Base-by-base conservation (phyloP, 1,284 basidiomycete genomes). In the Macrocybe sp. region DNA sequence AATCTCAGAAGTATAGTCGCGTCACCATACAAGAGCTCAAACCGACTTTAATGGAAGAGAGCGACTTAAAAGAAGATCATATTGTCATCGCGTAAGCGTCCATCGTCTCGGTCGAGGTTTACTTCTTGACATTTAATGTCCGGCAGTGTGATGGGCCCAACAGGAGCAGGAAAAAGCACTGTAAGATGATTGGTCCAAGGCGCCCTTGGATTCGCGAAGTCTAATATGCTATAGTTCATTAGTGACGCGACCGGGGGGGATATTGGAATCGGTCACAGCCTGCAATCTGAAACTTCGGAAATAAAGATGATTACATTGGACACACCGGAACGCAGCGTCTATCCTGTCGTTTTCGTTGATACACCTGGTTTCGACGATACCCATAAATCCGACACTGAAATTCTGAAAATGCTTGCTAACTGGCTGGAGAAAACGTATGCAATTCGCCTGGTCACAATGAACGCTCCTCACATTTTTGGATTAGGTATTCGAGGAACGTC, bases 81-180 rank as follows among this genome's bases (percentile, higher is more conserved):
- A 22, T 22, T 22, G 22, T 22, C 22, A 22, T 22, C 22, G 22
- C 22, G 22, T 22, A 22, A 22, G 22, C 22, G 22, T 22, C 22
- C 22, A 22, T 22, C 22, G 22, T 22, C 22, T 22, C 22, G 22
- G 22, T 22, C 4, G 22, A 22, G 22, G 22, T 22, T 22, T 22
- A 3, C 22, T 22, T 4, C 22, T 22, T 22, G 22, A 22, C 22
- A 22, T 22, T 22, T 22, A 22, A 22, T 22, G 22, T 11, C 11
- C 14, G 32, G 11, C 37, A 45, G 48, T n/a, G 42, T 45, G 14
- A 49, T 49, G 48, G 48, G 48, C n/a, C 48, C 48, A n/a, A 49
- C 48, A 6, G 48, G 48, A 35, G 43, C 44, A 10, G 48, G 48
- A 9, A 49, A 49, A 45, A 49, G 48, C 16, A 45, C 43, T 10